Percentiles rank a stretch among this genome's conserved stretches.
Conservation (phyloP, 805 yeast genomes). For the Lipomyces spencermartinsiae region DNA sequence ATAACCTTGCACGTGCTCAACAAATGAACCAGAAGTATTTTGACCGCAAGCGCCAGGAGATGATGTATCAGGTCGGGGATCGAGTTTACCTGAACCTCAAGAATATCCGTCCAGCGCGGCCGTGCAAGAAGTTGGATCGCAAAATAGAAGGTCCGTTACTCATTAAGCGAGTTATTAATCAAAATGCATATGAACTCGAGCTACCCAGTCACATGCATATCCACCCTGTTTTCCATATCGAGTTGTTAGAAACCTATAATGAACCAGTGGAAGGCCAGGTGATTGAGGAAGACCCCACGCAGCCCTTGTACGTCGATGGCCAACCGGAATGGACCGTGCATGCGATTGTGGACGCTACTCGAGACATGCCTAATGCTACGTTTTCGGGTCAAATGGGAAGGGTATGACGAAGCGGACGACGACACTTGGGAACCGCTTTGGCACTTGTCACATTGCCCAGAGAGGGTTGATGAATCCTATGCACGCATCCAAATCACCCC, state of each 20-base stretch:
- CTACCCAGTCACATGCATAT: too few species aligned
- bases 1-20: background rate
- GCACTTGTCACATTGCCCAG: background rate
- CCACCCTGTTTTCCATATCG: too few species aligned
- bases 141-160: too few species aligned
- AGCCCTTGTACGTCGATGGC: too few species aligned
- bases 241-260: too few species aligned
- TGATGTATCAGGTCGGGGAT: background rate
- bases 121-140: background rate
- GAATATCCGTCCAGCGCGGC: background rate
- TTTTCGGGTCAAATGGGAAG: background rate
- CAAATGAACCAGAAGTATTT: background rate
- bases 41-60: background rate
- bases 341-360: background rate
- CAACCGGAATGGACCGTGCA: background rate
- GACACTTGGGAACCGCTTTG: slow-evolving; percentile 2
- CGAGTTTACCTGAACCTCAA: background rate
- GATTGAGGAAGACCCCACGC: too few species aligned
- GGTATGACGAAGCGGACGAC: background rate
- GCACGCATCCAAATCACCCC: background rate
- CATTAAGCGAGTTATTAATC: too few species aligned
- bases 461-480: background rate
- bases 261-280: too few species aligned
- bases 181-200: too few species aligned
- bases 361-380: background rate